Percentiles rank a stretch among this genome's conserved stretches.
These are phyloP conservation scores for Globisporangium recalcitrans DNA, from an alignment of 352 stramenopile genomes.

Conservation along the genomic window DNA sequence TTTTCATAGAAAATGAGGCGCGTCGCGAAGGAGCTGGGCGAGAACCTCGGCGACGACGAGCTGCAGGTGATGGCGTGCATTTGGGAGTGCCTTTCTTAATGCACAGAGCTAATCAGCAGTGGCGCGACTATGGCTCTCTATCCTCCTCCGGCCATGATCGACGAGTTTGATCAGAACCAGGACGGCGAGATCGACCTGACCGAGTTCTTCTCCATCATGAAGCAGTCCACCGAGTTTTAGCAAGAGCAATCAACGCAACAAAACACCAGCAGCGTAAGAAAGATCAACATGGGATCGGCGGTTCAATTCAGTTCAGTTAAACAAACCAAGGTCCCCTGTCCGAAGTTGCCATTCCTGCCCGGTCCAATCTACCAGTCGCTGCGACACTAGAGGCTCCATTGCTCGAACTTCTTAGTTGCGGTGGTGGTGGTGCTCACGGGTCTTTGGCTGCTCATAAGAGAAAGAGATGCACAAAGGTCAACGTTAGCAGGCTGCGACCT, in stretches of 20 bases:
- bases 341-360: slow-evolving; percentile 17
- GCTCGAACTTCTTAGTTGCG: slow-evolving; percentile 53
- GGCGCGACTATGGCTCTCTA: not conserved
- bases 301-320: slow-evolving; percentile 12
- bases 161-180: slow-evolving; percentile 93
- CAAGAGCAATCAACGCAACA: slow-evolving; percentile 19
- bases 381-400: slow-evolving; percentile 11
- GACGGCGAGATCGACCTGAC: slow-evolving; percentile 89
- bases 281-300: slow-evolving; percentile 29
- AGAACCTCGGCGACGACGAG: slow-evolving; percentile 91
- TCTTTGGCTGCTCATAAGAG: slow-evolving; percentile 57
- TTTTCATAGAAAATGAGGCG: slow-evolving; percentile 92
- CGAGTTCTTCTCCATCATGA: slow-evolving; percentile 91
- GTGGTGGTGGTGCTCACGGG: slow-evolving; percentile 72
- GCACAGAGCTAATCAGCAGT: not conserved
- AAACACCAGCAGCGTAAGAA: not conserved
- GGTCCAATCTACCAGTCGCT: slow-evolving; percentile 15
- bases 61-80: slow-evolving; percentile 35
- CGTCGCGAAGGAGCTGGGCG: slow-evolving; percentile 90
- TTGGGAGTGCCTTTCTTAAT: not conserved
- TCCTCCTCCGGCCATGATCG: slow-evolving; percentile 86
- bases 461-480: slow-evolving; percentile 9
- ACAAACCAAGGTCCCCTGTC: slow-evolving; percentile 5
- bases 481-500: slow-evolving; percentile 34
- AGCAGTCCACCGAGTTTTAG: slow-evolving; percentile 74